Conservation (phyloP, 371 early-diverging fungal genomes). For the Rhizomucor pusillus region DNA sequence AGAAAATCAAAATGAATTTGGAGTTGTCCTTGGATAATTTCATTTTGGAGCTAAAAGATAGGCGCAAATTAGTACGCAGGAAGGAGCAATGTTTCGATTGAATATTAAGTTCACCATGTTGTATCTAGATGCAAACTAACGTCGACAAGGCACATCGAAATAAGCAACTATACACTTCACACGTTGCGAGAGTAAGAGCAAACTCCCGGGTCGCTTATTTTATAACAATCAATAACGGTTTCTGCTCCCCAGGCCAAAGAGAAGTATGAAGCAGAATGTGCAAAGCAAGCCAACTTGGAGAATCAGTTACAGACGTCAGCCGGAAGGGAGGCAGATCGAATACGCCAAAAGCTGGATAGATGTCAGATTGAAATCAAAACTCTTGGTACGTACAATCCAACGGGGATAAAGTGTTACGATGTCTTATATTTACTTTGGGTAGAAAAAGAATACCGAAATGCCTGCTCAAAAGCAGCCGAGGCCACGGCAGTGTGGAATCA, state of each 20-base stretch:
- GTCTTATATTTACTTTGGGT: slow-evolving; percentile 3
- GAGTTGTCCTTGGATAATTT: slow-evolving; percentile 76
- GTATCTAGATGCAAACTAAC: slow-evolving; percentile 36
- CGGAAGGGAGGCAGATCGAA: slow-evolving; percentile 30
- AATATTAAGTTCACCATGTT: not conserved
- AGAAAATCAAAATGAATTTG: slow-evolving; percentile 73
- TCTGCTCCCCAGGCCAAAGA: slow-evolving; percentile 49
- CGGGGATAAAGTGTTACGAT: too few relatives aligned
- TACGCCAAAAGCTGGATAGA: slow-evolving; percentile 32
- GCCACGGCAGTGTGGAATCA: slow-evolving; percentile 70
- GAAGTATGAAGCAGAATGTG: slow-evolving; percentile 68
- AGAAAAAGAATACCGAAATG: slow-evolving; percentile 73
- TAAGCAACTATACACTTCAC: slow-evolving; percentile 45
- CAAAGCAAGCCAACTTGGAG: slow-evolving; percentile 34
- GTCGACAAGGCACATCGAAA: slow-evolving; percentile 56
- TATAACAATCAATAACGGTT: not conserved
- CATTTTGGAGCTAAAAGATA: slow-evolving; percentile 74
- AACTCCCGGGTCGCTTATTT: not conserved
- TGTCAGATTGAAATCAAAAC: slow-evolving; percentile 33
- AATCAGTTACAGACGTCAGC: slow-evolving; percentile 31
- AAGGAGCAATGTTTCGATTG: too few relatives aligned
- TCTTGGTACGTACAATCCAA: slow-evolving; percentile 19
- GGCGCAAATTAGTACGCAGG: slow-evolving; percentile 59
- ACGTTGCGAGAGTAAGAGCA: slow-evolving; percentile 40
- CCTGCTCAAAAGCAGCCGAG: slow-evolving; percentile 61